Percentiles rank a stretch among this genome's conserved stretches.
These are phyloP conservation scores for Neoascochyta sp. DNA, from an alignment of 2,329 filamentous ascomycete genomes.

Conservation along the genomic window DNA sequence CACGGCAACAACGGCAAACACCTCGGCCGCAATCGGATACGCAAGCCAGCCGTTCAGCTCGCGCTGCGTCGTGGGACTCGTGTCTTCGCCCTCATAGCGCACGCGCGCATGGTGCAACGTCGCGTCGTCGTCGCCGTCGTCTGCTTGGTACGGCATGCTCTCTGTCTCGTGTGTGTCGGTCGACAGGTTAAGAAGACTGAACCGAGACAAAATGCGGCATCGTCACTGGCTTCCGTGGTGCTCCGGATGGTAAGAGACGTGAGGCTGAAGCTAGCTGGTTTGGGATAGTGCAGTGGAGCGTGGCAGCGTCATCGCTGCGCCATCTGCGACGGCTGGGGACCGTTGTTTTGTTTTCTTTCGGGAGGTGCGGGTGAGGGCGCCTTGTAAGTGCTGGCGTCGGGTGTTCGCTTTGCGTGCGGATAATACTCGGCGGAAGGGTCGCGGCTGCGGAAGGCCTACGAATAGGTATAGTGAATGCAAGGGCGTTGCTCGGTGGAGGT, in stretches of 20 bases:
- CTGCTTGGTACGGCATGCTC: conserved; percentile 12
- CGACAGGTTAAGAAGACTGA: conserved; percentile 1
- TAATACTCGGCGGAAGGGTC: no score
- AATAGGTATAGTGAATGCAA: no score
- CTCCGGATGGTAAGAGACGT: conserved; percentile 4
- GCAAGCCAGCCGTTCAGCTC: conserved; percentile 87
- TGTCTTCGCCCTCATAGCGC: conserved; percentile 40
- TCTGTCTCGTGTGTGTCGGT: no score
- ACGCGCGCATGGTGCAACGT: neutral
- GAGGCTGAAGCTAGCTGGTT: conserved; percentile 8
- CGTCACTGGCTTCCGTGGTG: conserved; percentile 2
- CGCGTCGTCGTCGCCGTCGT: conserved; percentile 6
- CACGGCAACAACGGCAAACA: conserved; percentile 84
- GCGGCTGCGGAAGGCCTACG: no score
- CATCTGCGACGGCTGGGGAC: no score
- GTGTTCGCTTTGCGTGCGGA: no score
- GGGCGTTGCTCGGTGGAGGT: no score
- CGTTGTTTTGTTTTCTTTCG: no score
- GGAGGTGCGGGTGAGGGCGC: no score
- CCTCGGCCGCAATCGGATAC: conserved; percentile 86
- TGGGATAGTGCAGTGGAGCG: conserved; percentile 5
- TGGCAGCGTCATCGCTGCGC: no score
- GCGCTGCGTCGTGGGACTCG: conserved; percentile 71
- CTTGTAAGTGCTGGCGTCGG: no score
- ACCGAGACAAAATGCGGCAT: conserved; percentile 4